Percentiles rank a stretch among this genome's conserved stretches.
Conservation (phyloP, 495 filamentous ascomycete species). For the Copromyces sp. region DNA sequence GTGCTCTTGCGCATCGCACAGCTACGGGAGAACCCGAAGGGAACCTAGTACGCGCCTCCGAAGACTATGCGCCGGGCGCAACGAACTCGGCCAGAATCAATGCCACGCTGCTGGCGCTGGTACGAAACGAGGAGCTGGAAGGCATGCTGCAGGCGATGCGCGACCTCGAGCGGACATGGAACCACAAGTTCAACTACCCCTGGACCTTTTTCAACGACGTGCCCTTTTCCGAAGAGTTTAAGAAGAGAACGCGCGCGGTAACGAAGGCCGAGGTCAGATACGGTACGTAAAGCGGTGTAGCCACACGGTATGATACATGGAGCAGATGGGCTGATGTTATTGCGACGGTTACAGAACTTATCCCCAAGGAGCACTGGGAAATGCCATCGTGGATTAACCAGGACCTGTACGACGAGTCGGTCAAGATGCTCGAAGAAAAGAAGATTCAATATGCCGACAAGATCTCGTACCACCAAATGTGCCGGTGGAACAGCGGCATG, state of each 20-base stretch:
- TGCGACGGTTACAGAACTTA: slow-evolving; percentile 48
- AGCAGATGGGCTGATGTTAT: not conserved
- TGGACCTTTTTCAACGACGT: slow-evolving; percentile 99
- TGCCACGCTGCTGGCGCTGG: slow-evolving; percentile 86
- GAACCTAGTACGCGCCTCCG: slow-evolving; percentile 56
- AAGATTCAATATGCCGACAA: slow-evolving; percentile 80
- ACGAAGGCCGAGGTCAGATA: slow-evolving; percentile 82
- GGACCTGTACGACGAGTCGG: slow-evolving; percentile 75
- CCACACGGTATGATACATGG: not conserved
- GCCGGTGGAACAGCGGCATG: slow-evolving; percentile 95
- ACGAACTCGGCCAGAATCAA: slow-evolving; percentile 72
- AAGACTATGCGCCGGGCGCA: slow-evolving; percentile 62
- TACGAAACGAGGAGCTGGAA: slow-evolving; percentile 79
- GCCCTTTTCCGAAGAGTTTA: slow-evolving; percentile 88
- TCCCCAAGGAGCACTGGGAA: slow-evolving; percentile 92
- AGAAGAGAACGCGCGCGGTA: slow-evolving; percentile 57
- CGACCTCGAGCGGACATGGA: slow-evolving; percentile 92
- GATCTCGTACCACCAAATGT: slow-evolving; percentile 97
- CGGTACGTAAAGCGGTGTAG: slow-evolving; percentile 40
- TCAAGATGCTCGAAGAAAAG: slow-evolving; percentile 70
- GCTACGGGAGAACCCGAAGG: slow-evolving; percentile 76
- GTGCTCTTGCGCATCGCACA: slow-evolving; percentile 25
- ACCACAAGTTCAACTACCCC: slow-evolving; percentile 98
- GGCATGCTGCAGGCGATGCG: slow-evolving; percentile 78
- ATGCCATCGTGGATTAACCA: slow-evolving; percentile 85